Percentiles rank a stretch among this genome's conserved stretches.
Conservation (phyloP, 768 basidiomycete species). For the Termitomyces sp. region DNA sequence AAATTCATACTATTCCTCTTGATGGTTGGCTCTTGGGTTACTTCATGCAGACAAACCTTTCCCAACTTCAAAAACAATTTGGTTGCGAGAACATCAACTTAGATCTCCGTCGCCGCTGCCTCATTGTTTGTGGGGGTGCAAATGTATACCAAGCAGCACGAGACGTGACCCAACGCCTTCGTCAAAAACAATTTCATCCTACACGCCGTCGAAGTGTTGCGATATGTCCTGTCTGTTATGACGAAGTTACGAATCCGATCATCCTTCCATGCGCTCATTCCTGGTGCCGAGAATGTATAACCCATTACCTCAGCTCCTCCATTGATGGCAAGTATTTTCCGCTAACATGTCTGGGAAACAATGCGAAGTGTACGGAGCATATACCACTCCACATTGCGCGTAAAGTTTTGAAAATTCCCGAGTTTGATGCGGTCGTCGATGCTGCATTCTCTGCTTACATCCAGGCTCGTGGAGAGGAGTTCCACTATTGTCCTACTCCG, state of each 20-base stretch:
- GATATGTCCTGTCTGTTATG: slow-evolving; percentile 69
- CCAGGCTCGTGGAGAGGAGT: slow-evolving; percentile 52
- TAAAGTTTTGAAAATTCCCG: slow-evolving; percentile 39
- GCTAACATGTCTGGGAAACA: slow-evolving; percentile 63
- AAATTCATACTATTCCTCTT: slow-evolving; percentile 39
- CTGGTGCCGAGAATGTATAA: slow-evolving; percentile 63
- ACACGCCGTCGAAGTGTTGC: slow-evolving; percentile 13
- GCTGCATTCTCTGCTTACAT: slow-evolving; percentile 60
- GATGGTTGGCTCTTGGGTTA: slow-evolving; percentile 36
- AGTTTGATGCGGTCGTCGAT: slow-evolving; percentile 50
- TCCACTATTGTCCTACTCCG: slow-evolving; percentile 72
- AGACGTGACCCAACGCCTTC: slow-evolving; percentile 30
- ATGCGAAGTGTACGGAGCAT: slow-evolving; percentile 48
- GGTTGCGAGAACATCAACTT: slow-evolving; percentile 54
- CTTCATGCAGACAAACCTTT: slow-evolving; percentile 42
- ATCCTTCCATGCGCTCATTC: slow-evolving; percentile 58
- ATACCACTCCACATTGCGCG: slow-evolving; percentile 51
- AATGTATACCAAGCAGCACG: slow-evolving; percentile 35
- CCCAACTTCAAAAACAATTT: slow-evolving; percentile 37
- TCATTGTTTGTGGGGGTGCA: slow-evolving; percentile 55
- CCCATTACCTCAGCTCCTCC: slow-evolving; percentile 51
- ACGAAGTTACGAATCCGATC: slow-evolving; percentile 43
- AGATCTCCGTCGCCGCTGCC: slow-evolving; percentile 32
- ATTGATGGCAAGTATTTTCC: slow-evolving; percentile 60
- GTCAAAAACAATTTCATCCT: slow-evolving; percentile 17